phyloP scores from a whole-genome alignment of 441 rosid species.

The Jatropha podagrica region DNA sequence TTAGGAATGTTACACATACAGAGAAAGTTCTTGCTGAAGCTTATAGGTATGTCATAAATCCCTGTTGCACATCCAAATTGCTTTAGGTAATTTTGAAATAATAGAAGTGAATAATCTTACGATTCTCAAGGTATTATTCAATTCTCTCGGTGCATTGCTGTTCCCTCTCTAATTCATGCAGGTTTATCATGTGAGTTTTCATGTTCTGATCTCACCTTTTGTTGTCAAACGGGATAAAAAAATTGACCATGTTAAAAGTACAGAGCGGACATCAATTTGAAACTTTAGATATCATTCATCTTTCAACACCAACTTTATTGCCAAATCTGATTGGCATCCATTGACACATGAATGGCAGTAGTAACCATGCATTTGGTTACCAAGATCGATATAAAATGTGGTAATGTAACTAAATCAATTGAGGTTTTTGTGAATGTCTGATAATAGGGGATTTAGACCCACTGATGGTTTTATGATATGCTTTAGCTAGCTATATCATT shows the following conservation, averaged over 20 bases:
- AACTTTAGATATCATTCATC: neutral
- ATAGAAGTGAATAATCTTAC: neutral
- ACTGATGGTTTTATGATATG: neutral
- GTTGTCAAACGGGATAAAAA: neutral
- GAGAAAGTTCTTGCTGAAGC: slow-evolving; percentile 94
- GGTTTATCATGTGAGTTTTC: neutral
- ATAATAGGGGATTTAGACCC: neutral
- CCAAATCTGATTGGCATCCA: neutral
- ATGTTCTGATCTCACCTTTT: neutral
- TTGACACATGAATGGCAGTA: no score
- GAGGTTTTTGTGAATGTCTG: neutral
- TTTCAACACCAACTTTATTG: neutral
- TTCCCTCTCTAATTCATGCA: neutral
- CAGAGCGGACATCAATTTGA: neutral
- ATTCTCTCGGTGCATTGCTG: neutral
- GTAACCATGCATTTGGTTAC: neutral
- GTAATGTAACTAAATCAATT: neutral
- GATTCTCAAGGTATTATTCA: neutral
- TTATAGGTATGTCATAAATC: slow-evolving; percentile 46
- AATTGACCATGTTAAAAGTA: neutral
- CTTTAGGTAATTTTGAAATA: neutral
- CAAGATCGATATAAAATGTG: neutral
- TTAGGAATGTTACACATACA: slow-evolving; percentile 94
- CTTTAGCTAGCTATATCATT: neutral
- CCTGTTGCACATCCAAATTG: neutral